Base-by-base conservation (phyloP, 352 stramenopile species). In the Phytopythium chamaehyphon region DNA sequence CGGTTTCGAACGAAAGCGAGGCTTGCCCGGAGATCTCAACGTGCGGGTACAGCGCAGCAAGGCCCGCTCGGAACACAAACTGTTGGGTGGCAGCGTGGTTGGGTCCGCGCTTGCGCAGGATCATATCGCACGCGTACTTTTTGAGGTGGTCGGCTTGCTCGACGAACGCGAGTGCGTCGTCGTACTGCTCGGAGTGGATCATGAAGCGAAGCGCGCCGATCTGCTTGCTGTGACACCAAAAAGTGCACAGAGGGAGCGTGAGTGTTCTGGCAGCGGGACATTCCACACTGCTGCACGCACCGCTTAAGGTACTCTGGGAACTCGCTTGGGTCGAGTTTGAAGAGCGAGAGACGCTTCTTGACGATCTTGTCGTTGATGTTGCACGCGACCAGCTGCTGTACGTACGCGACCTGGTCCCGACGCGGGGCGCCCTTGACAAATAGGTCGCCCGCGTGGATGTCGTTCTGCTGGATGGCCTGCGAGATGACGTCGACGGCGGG, bases 311-410 rank as follows among this genome's bases (percentile, higher is more conserved):
- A 90, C 33, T 60, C 59, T 8, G 82, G 82, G 56, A 93, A 90
- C 11, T 59, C 66, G 21, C 64, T 69, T 7, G 71, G 57, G 18
- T 74, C 51, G 11, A 93, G 24, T 28, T 78, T 71, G 58, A 90
- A 89, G 11, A 69, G 63, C 36, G 57, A 62, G 14, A 93, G 57
- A 16, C 79, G 65, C 57, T 87, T 88, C 55, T 86, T 86, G 59
- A 90, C 75, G 36, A 86, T 46, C 60, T 90, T 89, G 61, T 90
- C 76, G 10, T 66, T 47, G 8, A 73, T 49, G 31, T 73, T 61
- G 40, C 42, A 14, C 28, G 74, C 50, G 11, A 92, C 69, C 16
- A 93, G 55, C 51, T 72, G 62, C 38, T 82, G 63, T 22, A 92
- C 57, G 43, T 74, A 86, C 36, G 57, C 9, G 9, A 62, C 43